These are phyloP conservation scores for Brasenia schreberi DNA, from an alignment of 164 flowering plant genomes.

Conservation along the genomic window DNA sequence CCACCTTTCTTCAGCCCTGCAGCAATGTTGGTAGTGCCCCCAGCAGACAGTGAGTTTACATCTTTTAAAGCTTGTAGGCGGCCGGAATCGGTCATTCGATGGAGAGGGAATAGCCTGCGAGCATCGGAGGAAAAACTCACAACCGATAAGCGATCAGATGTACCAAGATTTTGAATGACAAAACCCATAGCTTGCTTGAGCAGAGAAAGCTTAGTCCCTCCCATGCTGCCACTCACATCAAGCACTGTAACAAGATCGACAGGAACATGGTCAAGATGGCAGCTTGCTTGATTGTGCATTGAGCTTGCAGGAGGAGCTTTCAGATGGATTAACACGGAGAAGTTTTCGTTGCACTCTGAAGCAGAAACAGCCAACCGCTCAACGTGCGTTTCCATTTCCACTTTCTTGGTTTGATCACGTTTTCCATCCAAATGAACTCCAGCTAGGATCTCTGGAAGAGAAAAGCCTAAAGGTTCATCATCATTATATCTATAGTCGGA, in stretches of 20 bases:
- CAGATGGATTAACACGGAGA: slow-evolving; percentile 55
- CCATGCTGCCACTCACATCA: slow-evolving; percentile 42
- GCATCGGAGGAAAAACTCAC: slow-evolving; percentile 24
- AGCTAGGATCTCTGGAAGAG: too few species aligned
- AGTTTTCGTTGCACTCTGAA: slow-evolving; percentile 32
- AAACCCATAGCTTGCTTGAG: slow-evolving; percentile 27
- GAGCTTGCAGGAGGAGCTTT: slow-evolving; percentile 53
- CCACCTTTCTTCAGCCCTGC: slow-evolving; percentile 26
- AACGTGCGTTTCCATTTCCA: slow-evolving; percentile 50
- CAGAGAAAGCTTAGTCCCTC: slow-evolving; percentile 22
- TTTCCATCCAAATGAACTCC: too few species aligned
- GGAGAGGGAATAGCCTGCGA: slow-evolving; percentile 16
- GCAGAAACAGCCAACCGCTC: slow-evolving; percentile 60
- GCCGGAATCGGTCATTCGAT: slow-evolving; percentile 21
- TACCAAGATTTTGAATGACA: slow-evolving; percentile 18
- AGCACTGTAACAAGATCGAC: slow-evolving; percentile 34
- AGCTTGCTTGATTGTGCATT: background rate
- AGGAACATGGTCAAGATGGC: slow-evolving; percentile 15
- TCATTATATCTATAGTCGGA: slow-evolving; percentile 19
- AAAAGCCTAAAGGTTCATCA: slow-evolving; percentile 42
- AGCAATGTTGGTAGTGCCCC: slow-evolving; percentile 26
- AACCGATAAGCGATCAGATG: slow-evolving; percentile 26
- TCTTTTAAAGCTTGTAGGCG: slow-evolving; percentile 15
- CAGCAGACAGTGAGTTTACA: slow-evolving; percentile 16
- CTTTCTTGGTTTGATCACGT: slow-evolving; percentile 9